Evolutionary conservation across 1,284 basidiomycete genomes (phyloP).

Genomic region (Rugosomyces carneus): DNA sequence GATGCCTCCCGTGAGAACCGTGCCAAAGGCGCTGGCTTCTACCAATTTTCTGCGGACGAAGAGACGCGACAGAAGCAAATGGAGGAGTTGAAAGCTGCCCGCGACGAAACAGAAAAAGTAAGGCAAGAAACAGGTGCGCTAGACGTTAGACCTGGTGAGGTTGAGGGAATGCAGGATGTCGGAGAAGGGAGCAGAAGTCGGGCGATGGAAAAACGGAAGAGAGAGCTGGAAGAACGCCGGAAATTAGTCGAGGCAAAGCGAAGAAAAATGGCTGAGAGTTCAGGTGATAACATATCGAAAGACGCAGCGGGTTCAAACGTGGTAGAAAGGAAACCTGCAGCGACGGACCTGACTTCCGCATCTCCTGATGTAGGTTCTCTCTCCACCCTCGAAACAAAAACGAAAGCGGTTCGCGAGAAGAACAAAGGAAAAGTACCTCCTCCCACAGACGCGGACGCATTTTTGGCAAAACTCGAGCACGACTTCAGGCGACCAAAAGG

Average conservation of each 20-base stretch:
- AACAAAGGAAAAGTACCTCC: constrained; percentile 20
- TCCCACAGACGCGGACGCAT: constrained; percentile 47
- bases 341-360: background rate
- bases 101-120: constrained; percentile 67
- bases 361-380: constrained; percentile 37
- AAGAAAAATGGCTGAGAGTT: constrained; percentile 43
- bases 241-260: constrained; percentile 77
- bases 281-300: constrained; percentile 11
- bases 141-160: constrained; percentile 54
- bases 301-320: constrained; percentile 4
- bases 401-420: constrained; percentile 18
- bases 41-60: constrained; percentile 83
- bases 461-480: constrained; percentile 55
- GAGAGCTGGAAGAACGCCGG: constrained; percentile 72
- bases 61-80: constrained; percentile 70
- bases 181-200: constrained; percentile 38
- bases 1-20: constrained; percentile 79
- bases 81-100: constrained; percentile 63
- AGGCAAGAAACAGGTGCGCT: constrained; percentile 55
- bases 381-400: constrained; percentile 40
- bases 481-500: constrained; percentile 30
- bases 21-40: constrained; percentile 85
- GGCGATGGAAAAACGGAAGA: constrained; percentile 74
- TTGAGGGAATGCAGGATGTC: constrained; percentile 55
- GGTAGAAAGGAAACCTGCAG: constrained; percentile 1